These are phyloP conservation scores for Backusella tuberculispora DNA, from an alignment of 192 early-diverging fungal genomes.

Conservation along the genomic window DNA sequence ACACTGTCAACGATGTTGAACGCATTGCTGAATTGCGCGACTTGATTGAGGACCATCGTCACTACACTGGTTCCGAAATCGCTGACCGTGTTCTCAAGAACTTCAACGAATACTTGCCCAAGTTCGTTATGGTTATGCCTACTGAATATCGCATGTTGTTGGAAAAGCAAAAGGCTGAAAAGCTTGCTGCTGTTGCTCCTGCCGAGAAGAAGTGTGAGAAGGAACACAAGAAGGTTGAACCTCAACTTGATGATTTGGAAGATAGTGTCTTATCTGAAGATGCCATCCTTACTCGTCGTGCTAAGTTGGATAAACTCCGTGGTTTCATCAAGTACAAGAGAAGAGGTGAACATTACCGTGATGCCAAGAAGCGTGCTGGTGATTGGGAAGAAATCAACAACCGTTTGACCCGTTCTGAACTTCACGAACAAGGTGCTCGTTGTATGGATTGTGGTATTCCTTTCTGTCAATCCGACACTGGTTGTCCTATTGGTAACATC, in stretches of 20 bases:
- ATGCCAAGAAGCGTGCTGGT: conserved; percentile 73
- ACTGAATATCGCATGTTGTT: conserved; percentile 88
- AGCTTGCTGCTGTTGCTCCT: conserved; percentile 32
- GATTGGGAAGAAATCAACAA: conserved; percentile 97
- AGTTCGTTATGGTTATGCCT: conserved; percentile 94
- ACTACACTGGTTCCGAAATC: conserved; percentile 78
- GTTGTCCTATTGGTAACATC: conserved; percentile 98
- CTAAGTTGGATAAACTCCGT: conserved; percentile 89
- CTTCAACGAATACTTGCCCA: conserved; percentile 71
- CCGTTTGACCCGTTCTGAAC: conserved; percentile 78
- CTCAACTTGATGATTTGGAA: conserved; percentile 82
- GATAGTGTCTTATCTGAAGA: conserved; percentile 84
- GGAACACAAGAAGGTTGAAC: conserved; percentile 50
- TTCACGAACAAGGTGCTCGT: conserved; percentile 92
- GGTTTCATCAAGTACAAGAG: conserved; percentile 97
- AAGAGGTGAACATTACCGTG: conserved; percentile 86
- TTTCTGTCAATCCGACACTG: conserved; percentile 97
- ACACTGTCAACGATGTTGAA: conserved; percentile 74
- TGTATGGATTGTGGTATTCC: conserved; percentile 99
- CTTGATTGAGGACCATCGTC: conserved; percentile 80
- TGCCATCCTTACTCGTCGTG: conserved; percentile 66
- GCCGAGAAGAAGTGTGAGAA: conserved; percentile 21
- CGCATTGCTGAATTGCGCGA: conserved; percentile 77
- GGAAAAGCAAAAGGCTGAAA: conserved; percentile 61
- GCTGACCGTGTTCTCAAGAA: conserved; percentile 72